These are phyloP conservation scores for Paramyrothecium roridum DNA, from an alignment of 2,329 filamentous ascomycete genomes.

Conservation along the genomic window DNA sequence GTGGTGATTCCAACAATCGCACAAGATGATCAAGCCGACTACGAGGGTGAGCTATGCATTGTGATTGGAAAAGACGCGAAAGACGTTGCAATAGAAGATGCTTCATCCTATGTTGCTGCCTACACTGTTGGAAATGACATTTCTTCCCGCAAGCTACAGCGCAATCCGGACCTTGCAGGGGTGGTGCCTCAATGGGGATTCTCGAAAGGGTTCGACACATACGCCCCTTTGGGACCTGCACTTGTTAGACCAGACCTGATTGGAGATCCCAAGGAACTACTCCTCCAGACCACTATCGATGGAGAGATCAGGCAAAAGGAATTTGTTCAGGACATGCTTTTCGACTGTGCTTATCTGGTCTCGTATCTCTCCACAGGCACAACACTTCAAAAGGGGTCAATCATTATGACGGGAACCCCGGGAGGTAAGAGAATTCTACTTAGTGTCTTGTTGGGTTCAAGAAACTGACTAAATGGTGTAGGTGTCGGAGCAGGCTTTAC, in stretches of 20 bases:
- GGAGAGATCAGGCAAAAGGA: conserved; percentile 40
- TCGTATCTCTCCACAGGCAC: conserved; percentile 26
- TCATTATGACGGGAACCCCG: conserved; percentile 40
- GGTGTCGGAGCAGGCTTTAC: too few relatives aligned
- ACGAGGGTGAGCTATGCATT: conserved; percentile 49
- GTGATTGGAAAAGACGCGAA: conserved; percentile 45
- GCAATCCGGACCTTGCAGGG: conserved; percentile 44
- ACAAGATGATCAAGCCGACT: conserved; percentile 39
- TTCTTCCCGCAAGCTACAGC: conserved; percentile 44
- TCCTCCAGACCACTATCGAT: conserved; percentile 43
- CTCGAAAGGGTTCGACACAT: conserved; percentile 43
- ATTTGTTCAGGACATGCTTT: conserved; percentile 40
- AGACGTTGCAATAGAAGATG: conserved; percentile 43
- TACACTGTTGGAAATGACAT: conserved; percentile 55
- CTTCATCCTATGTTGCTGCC: conserved; percentile 49
- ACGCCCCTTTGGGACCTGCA: conserved; percentile 47
- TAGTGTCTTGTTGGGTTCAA: too few relatives aligned
- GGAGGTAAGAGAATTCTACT: too few relatives aligned
- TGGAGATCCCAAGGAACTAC: conserved; percentile 30
- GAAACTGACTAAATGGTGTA: too few relatives aligned
- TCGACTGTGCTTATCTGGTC: conserved; percentile 34
- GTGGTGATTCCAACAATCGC: conserved; percentile 32
- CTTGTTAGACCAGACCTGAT: conserved; percentile 14
- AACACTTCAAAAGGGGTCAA: conserved; percentile 40
- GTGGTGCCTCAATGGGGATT: conserved; percentile 20